Evolutionary conservation across 1,139 yeast genomes (phyloP).

Genomic region (Blastobotrys proliferans): DNA sequence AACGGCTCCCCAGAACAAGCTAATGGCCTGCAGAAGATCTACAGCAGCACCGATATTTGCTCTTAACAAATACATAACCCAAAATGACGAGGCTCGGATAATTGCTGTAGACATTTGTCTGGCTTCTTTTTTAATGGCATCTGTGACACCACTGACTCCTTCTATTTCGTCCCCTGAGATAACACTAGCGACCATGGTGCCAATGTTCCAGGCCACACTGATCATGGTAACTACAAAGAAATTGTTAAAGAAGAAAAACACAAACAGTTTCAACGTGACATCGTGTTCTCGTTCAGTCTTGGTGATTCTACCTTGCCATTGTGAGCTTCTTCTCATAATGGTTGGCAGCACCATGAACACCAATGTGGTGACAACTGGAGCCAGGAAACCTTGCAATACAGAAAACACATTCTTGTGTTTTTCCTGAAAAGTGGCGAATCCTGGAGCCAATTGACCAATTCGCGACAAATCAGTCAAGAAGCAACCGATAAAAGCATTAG

Average conservation of each 20-base stretch:
- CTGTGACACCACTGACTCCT: conserved; percentile 7
- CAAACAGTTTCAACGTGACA: conserved; percentile 37
- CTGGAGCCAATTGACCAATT: conserved; percentile 37
- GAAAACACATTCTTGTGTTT: conserved; percentile 32
- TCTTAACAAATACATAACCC: conserved; percentile 40
- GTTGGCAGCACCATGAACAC: conserved; percentile 37
- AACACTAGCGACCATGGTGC: conserved; percentile 32
- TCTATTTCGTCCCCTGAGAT: conserved; percentile 21
- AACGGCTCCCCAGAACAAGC: conserved; percentile 29
- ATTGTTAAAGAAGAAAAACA: conserved; percentile 39
- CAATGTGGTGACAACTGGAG: conserved; percentile 36
- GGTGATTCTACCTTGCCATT: conserved; percentile 39
- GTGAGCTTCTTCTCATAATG: conserved; percentile 37
- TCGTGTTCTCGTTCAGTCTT: conserved; percentile 38
- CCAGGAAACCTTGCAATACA: conserved; percentile 39
- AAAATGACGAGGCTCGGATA: conserved; percentile 39
- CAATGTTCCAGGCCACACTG: conserved; percentile 39
- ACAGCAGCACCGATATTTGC: conserved; percentile 34
- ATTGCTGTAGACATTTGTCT: conserved; percentile 36
- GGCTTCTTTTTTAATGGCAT: conserved; percentile 11
- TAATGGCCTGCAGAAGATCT: conserved; percentile 34
- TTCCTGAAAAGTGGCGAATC: conserved; percentile 32
- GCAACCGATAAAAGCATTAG: conserved; percentile 42
- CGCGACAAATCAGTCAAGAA: conserved; percentile 37
- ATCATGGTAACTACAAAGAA: conserved; percentile 37